These are phyloP conservation scores for Acanthamoeba divionensis DNA, from an alignment of 208 protist genomes.

Conservation along the genomic window DNA sequence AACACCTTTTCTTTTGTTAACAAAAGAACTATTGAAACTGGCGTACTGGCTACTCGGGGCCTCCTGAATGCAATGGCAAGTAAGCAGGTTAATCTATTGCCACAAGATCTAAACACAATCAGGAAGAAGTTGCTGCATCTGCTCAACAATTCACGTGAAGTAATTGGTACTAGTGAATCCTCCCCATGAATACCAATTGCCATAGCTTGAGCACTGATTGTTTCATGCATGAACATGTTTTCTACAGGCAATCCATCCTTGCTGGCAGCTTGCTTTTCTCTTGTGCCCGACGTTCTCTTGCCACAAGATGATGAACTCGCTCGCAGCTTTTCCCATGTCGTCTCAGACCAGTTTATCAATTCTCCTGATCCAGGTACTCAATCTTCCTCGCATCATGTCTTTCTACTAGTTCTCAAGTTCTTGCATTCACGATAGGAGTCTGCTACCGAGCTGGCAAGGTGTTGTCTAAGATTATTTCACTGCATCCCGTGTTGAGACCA, in stretches of 20 bases:
- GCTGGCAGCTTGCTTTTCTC: neutral
- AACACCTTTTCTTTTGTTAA: neutral
- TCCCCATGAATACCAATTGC: neutral
- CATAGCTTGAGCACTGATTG: too few species aligned
- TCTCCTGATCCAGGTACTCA: slow-evolving; percentile 11
- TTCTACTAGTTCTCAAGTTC: too few species aligned
- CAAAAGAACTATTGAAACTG: neutral
- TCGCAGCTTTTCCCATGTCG: neutral
- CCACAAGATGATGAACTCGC: slow-evolving; percentile 23
- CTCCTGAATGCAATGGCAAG: neutral
- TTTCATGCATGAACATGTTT: neutral
- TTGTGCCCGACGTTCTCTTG: slow-evolving; percentile 35
- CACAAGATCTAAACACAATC: slow-evolving; percentile 37
- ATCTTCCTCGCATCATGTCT: neutral
- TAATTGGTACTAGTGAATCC: neutral
- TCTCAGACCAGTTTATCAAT: slow-evolving; percentile 35
- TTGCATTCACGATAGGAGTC: neutral
- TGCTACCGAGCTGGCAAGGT: slow-evolving; percentile 7
- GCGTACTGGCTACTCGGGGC: neutral
- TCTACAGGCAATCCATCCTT: slow-evolving; percentile 11
- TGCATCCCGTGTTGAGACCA: slow-evolving; percentile 4
- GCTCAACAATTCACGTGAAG: slow-evolving; percentile 48
- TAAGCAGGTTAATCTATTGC: neutral
- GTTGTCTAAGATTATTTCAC: neutral
- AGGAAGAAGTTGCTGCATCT: slow-evolving; percentile 50